Evolutionary conservation across 1,139 yeast genomes (phyloP).

Genomic region (Suhomyces maxii): DNA sequence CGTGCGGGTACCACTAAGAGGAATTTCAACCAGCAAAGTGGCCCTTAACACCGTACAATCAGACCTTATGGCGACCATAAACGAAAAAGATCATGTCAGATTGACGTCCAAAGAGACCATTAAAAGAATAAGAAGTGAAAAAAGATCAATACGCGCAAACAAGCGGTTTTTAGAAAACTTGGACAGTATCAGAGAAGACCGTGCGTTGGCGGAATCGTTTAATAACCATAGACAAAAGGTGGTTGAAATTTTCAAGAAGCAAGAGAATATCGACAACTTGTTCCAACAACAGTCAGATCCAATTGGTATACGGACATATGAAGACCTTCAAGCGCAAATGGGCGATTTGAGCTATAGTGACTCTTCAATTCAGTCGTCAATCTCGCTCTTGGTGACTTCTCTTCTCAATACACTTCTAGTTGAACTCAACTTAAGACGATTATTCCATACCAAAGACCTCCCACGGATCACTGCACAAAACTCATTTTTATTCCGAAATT

Average conservation of each 20-base stretch:
- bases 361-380: constrained; percentile 22
- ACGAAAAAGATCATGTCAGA: neutral
- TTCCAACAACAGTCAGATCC: constrained; percentile 7
- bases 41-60: no score
- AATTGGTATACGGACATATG: neutral
- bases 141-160: constrained; percentile 9
- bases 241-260: constrained; percentile 18
- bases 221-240: constrained; percentile 20
- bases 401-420: constrained; percentile 25
- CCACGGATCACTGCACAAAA: constrained; percentile 4
- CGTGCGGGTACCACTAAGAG: no score
- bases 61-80: neutral
- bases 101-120: constrained; percentile 2
- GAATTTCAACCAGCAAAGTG: no score
- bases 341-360: constrained; percentile 15
- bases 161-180: constrained; percentile 8
- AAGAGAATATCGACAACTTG: constrained; percentile 17
- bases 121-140: constrained; percentile 2
- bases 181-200: constrained; percentile 10
- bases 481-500: constrained; percentile 17
- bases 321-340: neutral
- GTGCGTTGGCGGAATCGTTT: constrained; percentile 17
- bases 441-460: constrained; percentile 15
- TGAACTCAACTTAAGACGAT: constrained; percentile 26
- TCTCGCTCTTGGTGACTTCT: constrained; percentile 18